A percentile compares a stretch with the other conserved stretches of the same genome.
Conservation (phyloP, 2,329 filamentous ascomycete species). For the Alternaria ethzedia region DNA sequence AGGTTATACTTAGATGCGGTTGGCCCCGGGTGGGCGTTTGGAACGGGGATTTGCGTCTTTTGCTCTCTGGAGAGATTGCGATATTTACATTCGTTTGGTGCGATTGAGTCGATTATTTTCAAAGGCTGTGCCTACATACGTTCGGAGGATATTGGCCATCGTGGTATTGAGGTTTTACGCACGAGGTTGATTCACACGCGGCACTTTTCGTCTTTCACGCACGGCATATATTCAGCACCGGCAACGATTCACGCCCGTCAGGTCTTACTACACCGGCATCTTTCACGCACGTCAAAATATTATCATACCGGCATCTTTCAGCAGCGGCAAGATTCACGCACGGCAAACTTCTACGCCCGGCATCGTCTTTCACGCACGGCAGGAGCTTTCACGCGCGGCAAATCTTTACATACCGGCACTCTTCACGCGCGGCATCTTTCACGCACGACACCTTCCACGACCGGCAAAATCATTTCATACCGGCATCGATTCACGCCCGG, state of each 20-base stretch:
- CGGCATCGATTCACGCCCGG: background rate
- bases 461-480: background rate
- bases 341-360: too few relatives aligned
- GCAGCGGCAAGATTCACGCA: background rate
- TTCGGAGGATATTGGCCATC: background rate
- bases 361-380: background rate
- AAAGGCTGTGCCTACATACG: background rate
- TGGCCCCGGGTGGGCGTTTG: background rate
- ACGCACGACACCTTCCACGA: too few relatives aligned
- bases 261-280: background rate
- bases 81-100: background rate
- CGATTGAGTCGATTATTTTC: background rate
- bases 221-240: background rate
- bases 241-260: background rate
- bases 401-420: background rate
- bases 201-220: background rate
- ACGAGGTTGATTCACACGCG: background rate
- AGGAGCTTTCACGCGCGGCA: background rate
- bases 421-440: background rate
- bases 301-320: background rate
- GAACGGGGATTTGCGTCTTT: background rate
- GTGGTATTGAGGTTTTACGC: slow-evolving; percentile 4
- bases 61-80: background rate
- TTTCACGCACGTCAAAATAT: background rate
- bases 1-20: slow-evolving; percentile 8